Evolutionary conservation across 495 filamentous ascomycete genomes (phyloP).

Genomic region (Viridothelium virens): DNA sequence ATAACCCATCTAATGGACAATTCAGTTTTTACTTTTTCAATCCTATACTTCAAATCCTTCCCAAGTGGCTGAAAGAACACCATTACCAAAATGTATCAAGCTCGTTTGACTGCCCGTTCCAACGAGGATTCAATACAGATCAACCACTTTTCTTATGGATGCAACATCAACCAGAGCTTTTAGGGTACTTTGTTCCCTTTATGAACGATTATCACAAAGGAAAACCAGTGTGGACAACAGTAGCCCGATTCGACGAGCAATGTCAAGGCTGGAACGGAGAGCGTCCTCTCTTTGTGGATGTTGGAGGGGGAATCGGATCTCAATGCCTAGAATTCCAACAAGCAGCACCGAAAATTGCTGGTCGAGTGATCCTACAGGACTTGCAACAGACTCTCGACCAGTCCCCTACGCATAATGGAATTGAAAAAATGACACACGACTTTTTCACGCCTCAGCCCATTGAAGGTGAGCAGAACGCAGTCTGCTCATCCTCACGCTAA

Average conservation of each 20-base stretch:
- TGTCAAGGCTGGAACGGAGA: not conserved
- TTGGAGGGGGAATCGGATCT: not conserved
- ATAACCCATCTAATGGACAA: not conserved
- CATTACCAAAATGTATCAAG: not conserved
- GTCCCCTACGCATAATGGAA: not conserved
- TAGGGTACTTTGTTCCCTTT: not conserved
- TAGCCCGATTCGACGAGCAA: not conserved
- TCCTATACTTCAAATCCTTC: conserved; percentile 3
- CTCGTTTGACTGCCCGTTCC: conserved; percentile 6
- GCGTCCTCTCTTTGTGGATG: not conserved
- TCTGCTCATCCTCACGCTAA: not conserved
- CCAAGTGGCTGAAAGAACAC: not conserved
- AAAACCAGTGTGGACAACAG: not conserved
- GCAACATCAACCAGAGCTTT: not conserved
- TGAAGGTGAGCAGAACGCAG: not conserved
- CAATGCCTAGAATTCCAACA: not conserved
- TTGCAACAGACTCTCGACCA: not conserved
- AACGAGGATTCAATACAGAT: not conserved
- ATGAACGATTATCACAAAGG: conserved; percentile 5
- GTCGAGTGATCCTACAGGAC: not conserved
- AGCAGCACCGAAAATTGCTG: not conserved
- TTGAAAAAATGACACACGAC: not conserved
- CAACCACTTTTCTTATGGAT: not conserved
- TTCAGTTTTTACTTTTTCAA: conserved; percentile 3
- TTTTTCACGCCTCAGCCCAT: not conserved